Percentiles rank a stretch among this genome's conserved stretches.
phyloP scores from a whole-genome alignment of 2,329 filamentous ascomycete species.

The Tothia fuscella region DNA sequence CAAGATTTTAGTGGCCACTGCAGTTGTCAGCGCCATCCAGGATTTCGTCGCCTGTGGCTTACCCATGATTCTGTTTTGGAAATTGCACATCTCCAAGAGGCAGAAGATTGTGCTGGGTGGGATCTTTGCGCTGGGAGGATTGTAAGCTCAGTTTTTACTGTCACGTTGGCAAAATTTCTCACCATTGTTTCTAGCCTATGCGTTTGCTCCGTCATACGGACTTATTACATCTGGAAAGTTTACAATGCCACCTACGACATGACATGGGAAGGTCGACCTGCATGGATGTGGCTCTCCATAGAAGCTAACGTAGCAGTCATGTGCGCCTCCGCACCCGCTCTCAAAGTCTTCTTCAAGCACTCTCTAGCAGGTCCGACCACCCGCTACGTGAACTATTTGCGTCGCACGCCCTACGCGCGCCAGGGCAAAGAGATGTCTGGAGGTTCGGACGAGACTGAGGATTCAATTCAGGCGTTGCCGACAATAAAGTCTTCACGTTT shows the following conservation, averaged over 20 bases:
- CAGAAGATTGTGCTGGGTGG: constrained; percentile 13
- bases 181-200: constrained; percentile 6
- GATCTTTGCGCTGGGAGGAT: constrained; percentile 3
- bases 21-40: constrained; percentile 13
- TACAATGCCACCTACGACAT: constrained; percentile 10
- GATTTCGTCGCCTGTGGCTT: constrained; percentile 15
- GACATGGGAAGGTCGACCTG: constrained; percentile 9
- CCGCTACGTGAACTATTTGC: too few species aligned
- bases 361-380: too few species aligned
- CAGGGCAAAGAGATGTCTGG: too few species aligned
- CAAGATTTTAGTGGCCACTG: constrained; percentile 11
- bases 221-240: constrained; percentile 7
- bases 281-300: constrained; percentile 8
- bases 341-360: constrained; percentile 11
- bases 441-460: too few species aligned
- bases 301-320: constrained; percentile 9
- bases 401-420: too few species aligned
- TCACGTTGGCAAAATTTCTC: constrained; percentile 24
- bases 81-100: constrained; percentile 12
- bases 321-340: constrained; percentile 8
- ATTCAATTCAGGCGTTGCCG: too few species aligned
- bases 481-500: too few species aligned
- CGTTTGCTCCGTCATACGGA: constrained; percentile 13
- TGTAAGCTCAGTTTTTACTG: constrained; percentile 17
- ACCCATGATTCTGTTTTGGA: constrained; percentile 14